Percentiles rank a stretch among this genome's conserved stretches.
Evolutionary conservation across 2,329 filamentous ascomycete genomes (phyloP).

Genomic region (Magnaporthiopsis poae): DNA sequence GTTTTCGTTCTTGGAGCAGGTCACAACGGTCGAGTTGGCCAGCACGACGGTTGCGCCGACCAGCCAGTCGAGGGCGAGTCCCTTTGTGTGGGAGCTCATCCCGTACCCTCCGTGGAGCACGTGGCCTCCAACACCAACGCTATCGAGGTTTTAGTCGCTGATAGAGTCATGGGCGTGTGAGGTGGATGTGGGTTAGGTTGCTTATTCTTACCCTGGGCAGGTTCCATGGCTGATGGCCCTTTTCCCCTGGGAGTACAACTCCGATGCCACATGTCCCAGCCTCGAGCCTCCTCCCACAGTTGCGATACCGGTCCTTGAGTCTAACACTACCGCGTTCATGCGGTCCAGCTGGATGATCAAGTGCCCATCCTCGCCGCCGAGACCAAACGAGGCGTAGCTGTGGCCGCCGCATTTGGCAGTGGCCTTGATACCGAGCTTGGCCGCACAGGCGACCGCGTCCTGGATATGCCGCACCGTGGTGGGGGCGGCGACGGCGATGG

Average conservation of each 20-base stretch:
- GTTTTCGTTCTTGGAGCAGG: slow-evolving; percentile 11
- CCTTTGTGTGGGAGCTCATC: slow-evolving; percentile 24
- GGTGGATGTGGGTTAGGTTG: not conserved
- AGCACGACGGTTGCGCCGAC: slow-evolving; percentile 26
- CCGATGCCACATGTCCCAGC: slow-evolving; percentile 34
- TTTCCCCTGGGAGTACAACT: slow-evolving; percentile 27
- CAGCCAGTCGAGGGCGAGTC: slow-evolving; percentile 26
- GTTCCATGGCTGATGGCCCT: slow-evolving; percentile 39
- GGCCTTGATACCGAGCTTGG: slow-evolving; percentile 30
- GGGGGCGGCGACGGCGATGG: slow-evolving; percentile 33
- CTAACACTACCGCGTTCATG: slow-evolving; percentile 33
- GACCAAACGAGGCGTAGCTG: slow-evolving; percentile 38
- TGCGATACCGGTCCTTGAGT: slow-evolving; percentile 28
- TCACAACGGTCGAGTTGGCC: slow-evolving; percentile 26
- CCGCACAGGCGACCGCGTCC: slow-evolving; percentile 35
- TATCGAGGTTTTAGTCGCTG: no score
- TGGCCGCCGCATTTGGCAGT: slow-evolving; percentile 41
- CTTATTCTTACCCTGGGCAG: slow-evolving; percentile 28
- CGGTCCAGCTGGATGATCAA: slow-evolving; percentile 36
- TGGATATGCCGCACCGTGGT: slow-evolving; percentile 32
- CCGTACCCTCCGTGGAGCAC: slow-evolving; percentile 29
- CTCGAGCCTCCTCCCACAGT: slow-evolving; percentile 38
- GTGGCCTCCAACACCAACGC: slow-evolving; percentile 29
- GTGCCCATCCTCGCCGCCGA: slow-evolving; percentile 36
- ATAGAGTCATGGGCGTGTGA: slow-evolving; percentile 10